Evolutionary conservation across 2,329 filamentous ascomycete species (phyloP).

Genomic region (Cercospora sojina): DNA sequence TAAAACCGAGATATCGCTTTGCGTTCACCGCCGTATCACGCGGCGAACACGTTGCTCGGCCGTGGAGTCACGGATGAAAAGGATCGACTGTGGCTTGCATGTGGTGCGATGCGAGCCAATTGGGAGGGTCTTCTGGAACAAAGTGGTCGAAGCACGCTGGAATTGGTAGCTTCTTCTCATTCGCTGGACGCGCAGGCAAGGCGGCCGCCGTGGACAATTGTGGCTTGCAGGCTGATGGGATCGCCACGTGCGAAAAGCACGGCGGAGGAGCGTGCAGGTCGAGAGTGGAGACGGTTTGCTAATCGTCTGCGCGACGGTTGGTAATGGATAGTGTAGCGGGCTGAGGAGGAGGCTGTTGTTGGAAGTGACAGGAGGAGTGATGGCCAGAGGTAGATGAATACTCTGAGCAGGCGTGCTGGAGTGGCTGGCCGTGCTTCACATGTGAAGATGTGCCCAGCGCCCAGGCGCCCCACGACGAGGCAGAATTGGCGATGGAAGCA

Average conservation of each 20-base stretch:
- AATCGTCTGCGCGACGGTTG: background rate
- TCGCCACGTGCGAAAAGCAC: constrained; percentile 3
- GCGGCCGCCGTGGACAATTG: background rate
- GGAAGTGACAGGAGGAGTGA: background rate
- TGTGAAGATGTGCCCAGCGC: background rate
- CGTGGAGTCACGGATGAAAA: background rate
- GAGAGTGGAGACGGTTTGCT: background rate
- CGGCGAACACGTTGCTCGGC: background rate
- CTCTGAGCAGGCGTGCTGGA: background rate
- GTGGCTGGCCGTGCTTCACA: background rate
- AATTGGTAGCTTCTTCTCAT: constrained; percentile 4
- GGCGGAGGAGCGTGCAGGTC: background rate
- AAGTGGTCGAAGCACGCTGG: background rate
- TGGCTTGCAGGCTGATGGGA: constrained; percentile 8
- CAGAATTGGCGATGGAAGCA: background rate
- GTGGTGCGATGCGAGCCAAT: background rate
- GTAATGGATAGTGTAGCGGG: background rate
- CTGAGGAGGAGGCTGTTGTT: constrained; percentile 4
- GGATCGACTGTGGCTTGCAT: constrained; percentile 8
- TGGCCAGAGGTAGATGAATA: background rate
- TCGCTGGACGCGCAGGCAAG: background rate
- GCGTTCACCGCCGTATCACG: background rate
- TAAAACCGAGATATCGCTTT: background rate
- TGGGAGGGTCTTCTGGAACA: constrained; percentile 3
- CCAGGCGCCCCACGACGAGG: background rate